These are phyloP conservation scores for Miscanthus sacchariflorus DNA, from an alignment of 202 grass and related monocot genomes.

Conservation along the genomic window DNA sequence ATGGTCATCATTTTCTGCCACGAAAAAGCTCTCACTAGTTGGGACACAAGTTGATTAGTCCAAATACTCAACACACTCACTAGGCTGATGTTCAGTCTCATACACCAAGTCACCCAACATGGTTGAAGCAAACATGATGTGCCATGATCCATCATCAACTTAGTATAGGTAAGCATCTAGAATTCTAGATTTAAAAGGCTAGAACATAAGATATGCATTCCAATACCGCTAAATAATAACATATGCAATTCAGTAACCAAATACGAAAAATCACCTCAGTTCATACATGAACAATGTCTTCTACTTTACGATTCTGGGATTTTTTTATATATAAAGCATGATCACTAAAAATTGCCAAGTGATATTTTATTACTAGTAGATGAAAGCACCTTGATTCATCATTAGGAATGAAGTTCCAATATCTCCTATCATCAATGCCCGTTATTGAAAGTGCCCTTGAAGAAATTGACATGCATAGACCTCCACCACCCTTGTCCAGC, in stretches of 20 bases:
- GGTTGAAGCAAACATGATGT: background rate
- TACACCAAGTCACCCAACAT: background rate
- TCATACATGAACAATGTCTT: background rate
- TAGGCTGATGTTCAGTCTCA: background rate
- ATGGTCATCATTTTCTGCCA: background rate
- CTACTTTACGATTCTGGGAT: background rate
- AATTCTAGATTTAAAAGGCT: background rate
- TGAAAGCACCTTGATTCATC: constrained; percentile 83
- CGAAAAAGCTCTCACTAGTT: background rate
- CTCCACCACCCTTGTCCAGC: constrained; percentile 80
- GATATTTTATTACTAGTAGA: background rate
- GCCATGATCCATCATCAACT: background rate
- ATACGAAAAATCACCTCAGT: background rate
- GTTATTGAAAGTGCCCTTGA: constrained; percentile 88
- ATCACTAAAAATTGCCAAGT: background rate
- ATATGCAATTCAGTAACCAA: background rate
- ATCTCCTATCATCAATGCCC: constrained; percentile 94
- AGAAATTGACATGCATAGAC: constrained; percentile 80
- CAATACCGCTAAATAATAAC: background rate
- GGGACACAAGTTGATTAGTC: background rate
- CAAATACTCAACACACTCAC: background rate
- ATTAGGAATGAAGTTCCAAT: constrained; percentile 90
- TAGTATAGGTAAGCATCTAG: background rate
- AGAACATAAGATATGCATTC: background rate
- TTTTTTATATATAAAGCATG: background rate